These are phyloP conservation scores for Rhododendron ovatum DNA, from an alignment of 148 eudicot species.

Conservation along the genomic window DNA sequence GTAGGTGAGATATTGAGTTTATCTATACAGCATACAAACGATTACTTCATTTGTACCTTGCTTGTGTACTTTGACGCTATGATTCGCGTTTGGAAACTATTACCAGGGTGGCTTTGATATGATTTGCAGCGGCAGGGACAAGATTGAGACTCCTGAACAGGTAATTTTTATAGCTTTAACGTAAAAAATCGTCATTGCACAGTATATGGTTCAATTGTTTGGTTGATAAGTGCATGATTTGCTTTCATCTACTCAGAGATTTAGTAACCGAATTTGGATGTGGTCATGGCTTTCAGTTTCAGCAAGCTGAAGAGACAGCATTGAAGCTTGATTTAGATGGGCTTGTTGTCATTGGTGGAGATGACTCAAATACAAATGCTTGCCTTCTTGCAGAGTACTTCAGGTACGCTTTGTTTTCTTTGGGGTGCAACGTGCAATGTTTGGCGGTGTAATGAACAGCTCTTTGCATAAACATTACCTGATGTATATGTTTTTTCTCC, in stretches of 20 bases:
- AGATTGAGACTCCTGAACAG: constrained; percentile 99
- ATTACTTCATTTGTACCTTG: neutral
- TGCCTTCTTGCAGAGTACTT: constrained; percentile 96
- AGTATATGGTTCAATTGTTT: neutral
- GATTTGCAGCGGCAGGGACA: constrained; percentile 96
- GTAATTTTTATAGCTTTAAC: constrained; percentile 22
- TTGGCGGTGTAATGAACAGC: constrained; percentile 1
- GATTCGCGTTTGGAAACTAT: neutral
- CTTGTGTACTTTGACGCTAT: constrained; percentile 2
- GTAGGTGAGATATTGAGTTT: neutral
- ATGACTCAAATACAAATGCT: constrained; percentile 97
- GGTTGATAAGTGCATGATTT: neutral
- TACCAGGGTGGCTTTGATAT: constrained; percentile 94
- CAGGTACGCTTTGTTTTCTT: constrained; percentile 41
- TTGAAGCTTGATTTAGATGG: constrained; percentile 90
- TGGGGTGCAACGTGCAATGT: no score
- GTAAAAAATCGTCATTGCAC: neutral
- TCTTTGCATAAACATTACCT: neutral
- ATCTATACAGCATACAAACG: neutral
- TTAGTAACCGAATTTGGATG: neutral
- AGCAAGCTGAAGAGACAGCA: constrained; percentile 94
- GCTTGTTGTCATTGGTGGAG: constrained; percentile 96
- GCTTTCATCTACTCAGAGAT: neutral
- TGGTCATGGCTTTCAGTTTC: constrained; percentile 48
- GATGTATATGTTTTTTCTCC: neutral